These are phyloP conservation scores for Uronychia setigera DNA, from an alignment of 73 alveolate genomes.

Conservation along the genomic window DNA sequence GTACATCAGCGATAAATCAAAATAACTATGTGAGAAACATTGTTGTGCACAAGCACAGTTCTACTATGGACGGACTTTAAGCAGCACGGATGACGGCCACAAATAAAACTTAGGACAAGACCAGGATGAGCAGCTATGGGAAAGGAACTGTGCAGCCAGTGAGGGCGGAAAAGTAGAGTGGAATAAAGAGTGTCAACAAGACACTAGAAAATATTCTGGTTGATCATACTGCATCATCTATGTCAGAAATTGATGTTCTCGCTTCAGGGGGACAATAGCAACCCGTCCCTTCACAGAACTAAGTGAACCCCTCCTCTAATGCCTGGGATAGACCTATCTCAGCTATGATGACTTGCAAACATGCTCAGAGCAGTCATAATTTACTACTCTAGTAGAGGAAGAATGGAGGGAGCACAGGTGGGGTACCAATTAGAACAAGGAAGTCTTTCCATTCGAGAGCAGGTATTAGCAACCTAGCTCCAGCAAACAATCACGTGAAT, in stretches of 20 bases:
- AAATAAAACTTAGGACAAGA: not conserved
- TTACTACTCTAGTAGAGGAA: not conserved
- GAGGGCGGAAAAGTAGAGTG: not conserved
- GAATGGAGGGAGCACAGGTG: not conserved
- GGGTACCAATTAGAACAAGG: not conserved
- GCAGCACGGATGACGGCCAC: not conserved
- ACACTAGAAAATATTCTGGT: not conserved
- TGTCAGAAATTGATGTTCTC: not conserved
- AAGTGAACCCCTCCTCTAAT: not conserved
- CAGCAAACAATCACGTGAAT: not conserved
- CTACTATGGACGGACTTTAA: not conserved
- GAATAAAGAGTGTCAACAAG: not conserved
- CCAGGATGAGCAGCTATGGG: not conserved
- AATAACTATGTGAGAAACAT: not conserved
- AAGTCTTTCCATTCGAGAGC: not conserved
- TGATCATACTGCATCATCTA: not conserved
- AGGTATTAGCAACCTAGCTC: not conserved
- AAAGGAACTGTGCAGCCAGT: not conserved
- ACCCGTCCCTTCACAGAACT: too few relatives aligned
- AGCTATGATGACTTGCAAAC: not conserved
- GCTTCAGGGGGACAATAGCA: not conserved
- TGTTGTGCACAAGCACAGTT: not conserved
- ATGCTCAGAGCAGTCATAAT: not conserved
- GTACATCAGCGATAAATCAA: not conserved
- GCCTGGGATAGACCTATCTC: not conserved